These are phyloP conservation scores for Penicillium coprophilum DNA, from an alignment of 495 filamentous ascomycete genomes.

Conservation along the genomic window DNA sequence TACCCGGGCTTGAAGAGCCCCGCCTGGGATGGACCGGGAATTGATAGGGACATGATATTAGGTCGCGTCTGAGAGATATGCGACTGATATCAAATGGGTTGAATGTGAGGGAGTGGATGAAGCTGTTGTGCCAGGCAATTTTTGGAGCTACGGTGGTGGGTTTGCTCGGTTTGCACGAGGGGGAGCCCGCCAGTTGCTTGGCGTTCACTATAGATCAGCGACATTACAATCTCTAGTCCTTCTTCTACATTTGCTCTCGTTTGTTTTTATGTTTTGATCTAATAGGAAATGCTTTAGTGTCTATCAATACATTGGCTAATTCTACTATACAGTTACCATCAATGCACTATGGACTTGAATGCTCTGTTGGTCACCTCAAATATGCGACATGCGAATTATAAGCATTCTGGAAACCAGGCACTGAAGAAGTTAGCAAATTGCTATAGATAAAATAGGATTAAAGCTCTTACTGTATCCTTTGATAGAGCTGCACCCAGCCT, in stretches of 20 bases:
- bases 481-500: slow-evolving; percentile 35
- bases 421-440: slow-evolving; percentile 12
- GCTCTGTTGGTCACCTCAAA: slow-evolving; percentile 3
- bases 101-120: slow-evolving; percentile 21
- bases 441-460: background rate
- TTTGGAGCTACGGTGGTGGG: slow-evolving; percentile 45
- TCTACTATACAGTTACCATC: slow-evolving; percentile 5
- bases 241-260: too few relatives aligned
- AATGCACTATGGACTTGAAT: background rate
- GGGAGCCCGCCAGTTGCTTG: slow-evolving; percentile 32
- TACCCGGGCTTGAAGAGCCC: slow-evolving; percentile 97
- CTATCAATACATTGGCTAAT: background rate
- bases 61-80: slow-evolving; percentile 28
- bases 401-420: slow-evolving; percentile 37
- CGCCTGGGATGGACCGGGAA: slow-evolving; percentile 87
- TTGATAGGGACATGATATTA: slow-evolving; percentile 84
- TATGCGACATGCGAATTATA: slow-evolving; percentile 11
- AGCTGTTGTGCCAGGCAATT: slow-evolving; percentile 45
- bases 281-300: background rate
- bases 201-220: slow-evolving; percentile 2
- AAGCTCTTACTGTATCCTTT: slow-evolving; percentile 33
- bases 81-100: slow-evolving; percentile 27
- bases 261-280: background rate
- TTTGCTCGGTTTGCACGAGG: slow-evolving; percentile 50
- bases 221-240: background rate